Conservation (phyloP, 192 early-diverging fungal genomes). For the Geranomyces michiganensis region DNA sequence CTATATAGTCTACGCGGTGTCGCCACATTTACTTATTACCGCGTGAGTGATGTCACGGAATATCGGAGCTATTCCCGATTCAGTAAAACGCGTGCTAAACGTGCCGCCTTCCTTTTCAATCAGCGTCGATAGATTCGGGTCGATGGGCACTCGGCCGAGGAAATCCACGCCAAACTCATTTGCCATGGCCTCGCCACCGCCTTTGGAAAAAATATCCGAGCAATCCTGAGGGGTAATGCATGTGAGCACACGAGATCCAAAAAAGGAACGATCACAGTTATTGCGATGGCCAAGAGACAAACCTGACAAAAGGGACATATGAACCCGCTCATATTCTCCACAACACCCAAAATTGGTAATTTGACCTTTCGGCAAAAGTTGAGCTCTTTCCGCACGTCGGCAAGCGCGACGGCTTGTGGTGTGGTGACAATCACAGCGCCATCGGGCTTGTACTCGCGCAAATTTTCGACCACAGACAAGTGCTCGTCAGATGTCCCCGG, state of each 20-base stretch:
- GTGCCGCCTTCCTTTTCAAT: constrained; percentile 44
- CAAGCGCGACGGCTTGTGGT: constrained; percentile 44
- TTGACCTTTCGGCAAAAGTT: constrained; percentile 93
- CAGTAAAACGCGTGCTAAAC: constrained; percentile 21
- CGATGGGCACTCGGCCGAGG: constrained; percentile 55
- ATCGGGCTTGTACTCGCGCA: constrained; percentile 75
- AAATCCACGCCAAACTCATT: constrained; percentile 43
- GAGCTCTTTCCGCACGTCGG: constrained; percentile 97
- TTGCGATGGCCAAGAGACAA: background rate
- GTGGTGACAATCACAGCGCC: constrained; percentile 30
- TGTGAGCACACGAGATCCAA: constrained; percentile 1
- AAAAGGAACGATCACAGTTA: background rate
- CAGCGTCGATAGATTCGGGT: constrained; percentile 47
- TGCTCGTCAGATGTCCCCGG: constrained; percentile 99
- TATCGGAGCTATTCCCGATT: constrained; percentile 26
- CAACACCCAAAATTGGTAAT: constrained; percentile 85
- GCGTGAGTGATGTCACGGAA: constrained; percentile 31
- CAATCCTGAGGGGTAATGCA: constrained; percentile 39
- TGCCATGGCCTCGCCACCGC: constrained; percentile 55
- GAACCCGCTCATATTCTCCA: constrained; percentile 99
- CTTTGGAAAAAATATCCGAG: constrained; percentile 54
- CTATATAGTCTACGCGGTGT: background rate
- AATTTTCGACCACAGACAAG: constrained; percentile 78
- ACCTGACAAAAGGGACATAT: constrained; percentile 87
- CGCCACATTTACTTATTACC: constrained; percentile 27